Evolutionary conservation across 139 green algal genomes (phyloP).

Genomic region (Chara braunii): DNA sequence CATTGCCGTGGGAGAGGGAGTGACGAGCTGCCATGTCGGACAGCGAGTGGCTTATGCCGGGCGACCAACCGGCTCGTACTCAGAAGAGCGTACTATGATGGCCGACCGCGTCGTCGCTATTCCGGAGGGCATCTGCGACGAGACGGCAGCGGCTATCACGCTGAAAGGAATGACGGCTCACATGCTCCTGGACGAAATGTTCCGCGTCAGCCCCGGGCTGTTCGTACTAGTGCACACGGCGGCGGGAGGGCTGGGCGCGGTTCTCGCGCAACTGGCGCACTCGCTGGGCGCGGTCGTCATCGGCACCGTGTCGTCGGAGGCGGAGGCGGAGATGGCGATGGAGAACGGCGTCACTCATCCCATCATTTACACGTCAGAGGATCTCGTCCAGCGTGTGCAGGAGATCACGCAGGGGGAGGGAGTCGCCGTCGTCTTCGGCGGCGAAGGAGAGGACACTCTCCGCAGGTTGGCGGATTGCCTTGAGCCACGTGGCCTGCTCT

Average conservation of each 20-base stretch:
- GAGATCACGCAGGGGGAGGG: constrained; percentile 17
- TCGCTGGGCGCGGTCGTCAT: constrained; percentile 14
- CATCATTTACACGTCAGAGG: constrained; percentile 11
- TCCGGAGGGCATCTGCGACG: constrained; percentile 8
- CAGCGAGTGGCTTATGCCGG: constrained; percentile 21
- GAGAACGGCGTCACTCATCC: constrained; percentile 13
- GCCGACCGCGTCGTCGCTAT: constrained; percentile 17
- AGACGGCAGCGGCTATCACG: constrained; percentile 13
- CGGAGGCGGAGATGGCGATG: constrained; percentile 10
- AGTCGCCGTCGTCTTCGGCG: constrained; percentile 30
- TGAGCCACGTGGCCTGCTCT: background rate
- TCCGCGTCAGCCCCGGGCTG: too few species aligned
- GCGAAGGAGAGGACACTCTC: constrained; percentile 28
- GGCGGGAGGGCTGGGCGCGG: constrained; percentile 12
- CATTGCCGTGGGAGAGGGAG: constrained; percentile 12
- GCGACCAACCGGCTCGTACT: constrained; percentile 5
- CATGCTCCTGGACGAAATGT: too few species aligned
- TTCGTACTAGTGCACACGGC: constrained; percentile 28
- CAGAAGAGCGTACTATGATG: constrained; percentile 15
- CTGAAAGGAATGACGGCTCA: constrained; percentile 33
- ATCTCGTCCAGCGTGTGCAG: constrained; percentile 20
- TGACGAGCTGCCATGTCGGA: constrained; percentile 5
- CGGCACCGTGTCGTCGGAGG: constrained; percentile 23
- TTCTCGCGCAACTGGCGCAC: constrained; percentile 16
- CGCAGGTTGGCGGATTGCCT: constrained; percentile 20